Conservation (phyloP, 139 green algal genomes). For the Ettlia oleoabundans region DNA sequence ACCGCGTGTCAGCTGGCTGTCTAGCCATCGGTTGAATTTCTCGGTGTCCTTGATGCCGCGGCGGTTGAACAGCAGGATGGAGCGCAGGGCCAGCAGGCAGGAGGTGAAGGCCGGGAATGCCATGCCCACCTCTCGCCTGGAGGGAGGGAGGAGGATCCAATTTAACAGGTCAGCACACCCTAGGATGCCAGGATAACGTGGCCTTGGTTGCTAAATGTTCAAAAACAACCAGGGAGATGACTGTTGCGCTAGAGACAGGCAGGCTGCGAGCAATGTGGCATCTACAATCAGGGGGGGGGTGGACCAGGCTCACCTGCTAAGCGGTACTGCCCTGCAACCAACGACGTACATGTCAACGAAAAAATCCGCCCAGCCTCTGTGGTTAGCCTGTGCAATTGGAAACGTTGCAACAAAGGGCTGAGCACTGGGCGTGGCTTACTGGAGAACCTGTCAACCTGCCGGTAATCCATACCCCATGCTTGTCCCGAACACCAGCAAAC, state of each 20-base stretch:
- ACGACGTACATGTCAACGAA: conserved; percentile 86
- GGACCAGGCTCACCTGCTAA: conserved; percentile 80
- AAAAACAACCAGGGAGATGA: no score
- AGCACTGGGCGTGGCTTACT: neutral
- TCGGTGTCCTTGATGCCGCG: conserved; percentile 17
- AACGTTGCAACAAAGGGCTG: no score
- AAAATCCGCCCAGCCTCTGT: conserved; percentile 92
- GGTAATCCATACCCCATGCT: no score
- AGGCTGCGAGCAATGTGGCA: no score
- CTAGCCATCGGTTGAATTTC: conserved; percentile 51
- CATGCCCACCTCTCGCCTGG: conserved; percentile 18
- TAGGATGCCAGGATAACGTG: no score
- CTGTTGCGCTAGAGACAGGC: no score
- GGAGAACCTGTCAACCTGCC: no score
- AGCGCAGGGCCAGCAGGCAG: conserved; percentile 15
- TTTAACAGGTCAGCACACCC: no score
- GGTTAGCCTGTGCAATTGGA: conserved; percentile 94
- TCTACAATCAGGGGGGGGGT: no score
- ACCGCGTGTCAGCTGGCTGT: conserved; percentile 27
- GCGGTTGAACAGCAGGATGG: conserved; percentile 43
- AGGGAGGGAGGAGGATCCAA: no score
- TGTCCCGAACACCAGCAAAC: no score
- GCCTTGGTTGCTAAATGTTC: no score
- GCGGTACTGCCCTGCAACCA: conserved; percentile 69
- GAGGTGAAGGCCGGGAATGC: conserved; percentile 38